Percentiles rank a stretch among this genome's conserved stretches.
These are phyloP conservation scores for Turritis glabra DNA, from an alignment of 345 rosid genomes.

Conservation along the genomic window DNA sequence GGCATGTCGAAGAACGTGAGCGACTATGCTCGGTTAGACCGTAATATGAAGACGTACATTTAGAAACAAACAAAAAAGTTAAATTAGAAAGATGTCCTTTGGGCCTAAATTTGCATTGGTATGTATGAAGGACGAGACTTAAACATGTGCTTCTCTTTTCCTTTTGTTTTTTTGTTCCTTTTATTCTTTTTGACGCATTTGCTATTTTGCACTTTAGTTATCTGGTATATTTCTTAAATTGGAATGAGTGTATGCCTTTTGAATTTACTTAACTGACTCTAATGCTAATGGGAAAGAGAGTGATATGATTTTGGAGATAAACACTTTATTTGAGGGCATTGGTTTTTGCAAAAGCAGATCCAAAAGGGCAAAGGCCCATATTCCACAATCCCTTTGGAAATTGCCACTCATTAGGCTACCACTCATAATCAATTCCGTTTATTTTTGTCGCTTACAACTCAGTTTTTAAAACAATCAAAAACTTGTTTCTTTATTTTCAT, in stretches of 20 bases:
- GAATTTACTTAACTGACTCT: not conserved
- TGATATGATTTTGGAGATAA: slow-evolving; percentile 21
- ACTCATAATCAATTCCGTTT: not conserved
- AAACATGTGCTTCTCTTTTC: not conserved
- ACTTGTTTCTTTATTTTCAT: not conserved
- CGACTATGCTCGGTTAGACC: not conserved
- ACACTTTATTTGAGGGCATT: slow-evolving; percentile 25
- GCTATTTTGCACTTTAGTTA: not conserved
- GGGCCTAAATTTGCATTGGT: not conserved
- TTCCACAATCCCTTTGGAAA: slow-evolving; percentile 23
- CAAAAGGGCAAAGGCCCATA: slow-evolving; percentile 6
- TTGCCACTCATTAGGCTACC: slow-evolving; percentile 29
- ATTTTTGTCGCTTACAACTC: not conserved
- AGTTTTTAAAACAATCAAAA: not conserved
- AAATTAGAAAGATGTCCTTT: not conserved
- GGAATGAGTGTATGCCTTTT: not conserved
- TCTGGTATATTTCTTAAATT: too few relatives aligned
- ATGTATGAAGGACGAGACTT: not conserved
- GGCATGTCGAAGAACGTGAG: not conserved
- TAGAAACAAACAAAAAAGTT: too few relatives aligned
- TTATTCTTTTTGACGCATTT: not conserved
- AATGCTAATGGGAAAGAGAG: not conserved
- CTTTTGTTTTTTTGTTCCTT: not conserved
- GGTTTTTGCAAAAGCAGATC: slow-evolving; percentile 30
- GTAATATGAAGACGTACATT: not conserved